Percentiles rank a stretch among this genome's conserved stretches.
Evolutionary conservation across 73 alveolate species (phyloP).

Genomic region (Tetrahymena thermophila): DNA sequence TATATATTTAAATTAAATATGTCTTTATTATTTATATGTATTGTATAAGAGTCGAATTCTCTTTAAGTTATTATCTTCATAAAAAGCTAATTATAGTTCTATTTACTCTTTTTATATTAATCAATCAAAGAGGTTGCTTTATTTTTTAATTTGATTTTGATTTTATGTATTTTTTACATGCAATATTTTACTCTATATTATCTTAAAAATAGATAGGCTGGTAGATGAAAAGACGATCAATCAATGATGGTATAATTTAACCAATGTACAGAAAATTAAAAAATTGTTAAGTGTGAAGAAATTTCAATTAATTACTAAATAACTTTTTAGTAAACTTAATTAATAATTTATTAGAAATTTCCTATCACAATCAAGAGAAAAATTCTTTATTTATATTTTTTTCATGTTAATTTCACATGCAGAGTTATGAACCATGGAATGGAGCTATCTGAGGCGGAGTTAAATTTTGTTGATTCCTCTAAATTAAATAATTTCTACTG

Average conservation of each 20-base stretch:
- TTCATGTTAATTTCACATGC: neutral
- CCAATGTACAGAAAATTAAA: neutral
- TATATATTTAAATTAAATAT: no score
- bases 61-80: neutral
- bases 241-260: no score
- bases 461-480: no score
- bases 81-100: neutral
- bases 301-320: neutral
- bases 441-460: neutral
- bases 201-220: no score
- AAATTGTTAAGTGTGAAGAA: neutral
- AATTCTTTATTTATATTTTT: neutral
- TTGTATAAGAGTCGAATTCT: neutral
- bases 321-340: neutral
- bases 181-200: neutral
- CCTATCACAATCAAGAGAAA: neutral
- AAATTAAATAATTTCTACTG: no score
- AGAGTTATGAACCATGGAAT: neutral
- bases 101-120: no score
- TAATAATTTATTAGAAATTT: neutral
- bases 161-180: neutral
- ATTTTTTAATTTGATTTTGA: no score
- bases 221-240: neutral
- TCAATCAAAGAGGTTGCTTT: neutral
- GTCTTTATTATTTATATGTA: neutral